These are phyloP conservation scores for Atkinsonella hypoxylon DNA, from an alignment of 2,329 filamentous ascomycete genomes.

Conservation along the genomic window DNA sequence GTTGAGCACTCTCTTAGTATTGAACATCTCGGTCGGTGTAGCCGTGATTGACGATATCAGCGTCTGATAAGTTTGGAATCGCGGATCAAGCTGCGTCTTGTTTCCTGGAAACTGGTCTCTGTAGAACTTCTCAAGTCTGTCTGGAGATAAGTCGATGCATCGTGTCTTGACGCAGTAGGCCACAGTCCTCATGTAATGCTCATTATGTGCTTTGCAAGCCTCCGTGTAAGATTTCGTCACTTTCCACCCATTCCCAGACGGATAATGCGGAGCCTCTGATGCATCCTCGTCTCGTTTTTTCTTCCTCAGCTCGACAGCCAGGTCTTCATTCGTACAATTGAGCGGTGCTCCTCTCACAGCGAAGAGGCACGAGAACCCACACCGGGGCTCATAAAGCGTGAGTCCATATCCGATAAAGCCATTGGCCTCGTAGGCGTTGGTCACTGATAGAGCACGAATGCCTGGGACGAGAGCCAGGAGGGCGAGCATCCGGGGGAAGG, in stretches of 20 bases:
- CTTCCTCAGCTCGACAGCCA: background rate
- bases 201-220: conserved; percentile 11
- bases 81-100: background rate
- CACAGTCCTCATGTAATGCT: conserved; percentile 11
- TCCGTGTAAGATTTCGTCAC: background rate
- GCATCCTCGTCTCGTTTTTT: background rate
- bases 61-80: background rate
- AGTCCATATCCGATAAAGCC: conserved; percentile 17
- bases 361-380: conserved; percentile 47
- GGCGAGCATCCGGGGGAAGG: background rate
- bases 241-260: conserved; percentile 1
- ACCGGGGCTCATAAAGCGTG: conserved; percentile 54
- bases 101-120: background rate
- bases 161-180: conserved; percentile 9
- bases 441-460: background rate
- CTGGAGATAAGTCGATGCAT: conserved; percentile 3
- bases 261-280: background rate
- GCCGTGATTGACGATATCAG: background rate
- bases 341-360: conserved; percentile 12
- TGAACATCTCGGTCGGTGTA: background rate
- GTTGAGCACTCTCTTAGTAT: conserved; percentile 6
- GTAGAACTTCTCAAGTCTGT: conserved; percentile 9
- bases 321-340: background rate
- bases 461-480: background rate
- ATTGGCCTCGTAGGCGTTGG: conserved; percentile 5